Conservation (phyloP, 1,284 basidiomycete genomes). For the Fomitopsis palustris region DNA sequence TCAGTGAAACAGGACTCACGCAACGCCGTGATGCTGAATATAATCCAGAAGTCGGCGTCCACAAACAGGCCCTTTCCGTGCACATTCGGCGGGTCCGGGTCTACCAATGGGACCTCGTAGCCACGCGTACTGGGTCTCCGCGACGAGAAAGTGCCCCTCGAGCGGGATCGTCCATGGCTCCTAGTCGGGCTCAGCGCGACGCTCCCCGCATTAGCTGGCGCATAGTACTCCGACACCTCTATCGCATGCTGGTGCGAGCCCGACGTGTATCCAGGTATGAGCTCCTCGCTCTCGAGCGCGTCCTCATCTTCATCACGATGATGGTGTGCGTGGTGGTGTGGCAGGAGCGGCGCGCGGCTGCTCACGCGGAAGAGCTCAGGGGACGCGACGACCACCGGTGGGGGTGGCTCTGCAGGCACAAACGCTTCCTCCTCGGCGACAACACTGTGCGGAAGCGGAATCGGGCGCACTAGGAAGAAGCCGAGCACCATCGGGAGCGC, state of each 20-base stretch:
- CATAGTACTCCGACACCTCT: slow-evolving; percentile 21
- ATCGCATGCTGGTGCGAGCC: not conserved
- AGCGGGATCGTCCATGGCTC: slow-evolving; percentile 17
- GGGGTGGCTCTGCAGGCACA: slow-evolving; percentile 18
- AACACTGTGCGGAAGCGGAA: slow-evolving; percentile 42
- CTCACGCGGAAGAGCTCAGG: slow-evolving; percentile 25
- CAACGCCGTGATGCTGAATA: slow-evolving; percentile 69
- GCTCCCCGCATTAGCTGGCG: slow-evolving; percentile 17
- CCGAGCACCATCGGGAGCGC: slow-evolving; percentile 68
- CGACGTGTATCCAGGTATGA: slow-evolving; percentile 11
- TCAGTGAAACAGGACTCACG: slow-evolving; percentile 43
- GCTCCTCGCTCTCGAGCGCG: slow-evolving; percentile 11
- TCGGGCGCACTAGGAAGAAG: slow-evolving; percentile 55
- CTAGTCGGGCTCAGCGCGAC: slow-evolving; percentile 26
- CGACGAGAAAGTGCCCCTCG: slow-evolving; percentile 19
- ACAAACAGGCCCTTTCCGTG: slow-evolving; percentile 45
- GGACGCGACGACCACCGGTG: slow-evolving; percentile 11
- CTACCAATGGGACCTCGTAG: not conserved
- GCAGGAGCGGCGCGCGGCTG: slow-evolving; percentile 26
- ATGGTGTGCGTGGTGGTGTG: slow-evolving; percentile 15
- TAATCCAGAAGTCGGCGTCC: slow-evolving; percentile 69
- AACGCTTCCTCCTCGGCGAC: slow-evolving; percentile 6
- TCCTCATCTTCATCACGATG: slow-evolving; percentile 18
- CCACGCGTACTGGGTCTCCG: slow-evolving; percentile 8
- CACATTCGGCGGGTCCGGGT: slow-evolving; percentile 35